Conservation (phyloP, 768 basidiomycete species). For the Termitomyces bulborhizus region DNA sequence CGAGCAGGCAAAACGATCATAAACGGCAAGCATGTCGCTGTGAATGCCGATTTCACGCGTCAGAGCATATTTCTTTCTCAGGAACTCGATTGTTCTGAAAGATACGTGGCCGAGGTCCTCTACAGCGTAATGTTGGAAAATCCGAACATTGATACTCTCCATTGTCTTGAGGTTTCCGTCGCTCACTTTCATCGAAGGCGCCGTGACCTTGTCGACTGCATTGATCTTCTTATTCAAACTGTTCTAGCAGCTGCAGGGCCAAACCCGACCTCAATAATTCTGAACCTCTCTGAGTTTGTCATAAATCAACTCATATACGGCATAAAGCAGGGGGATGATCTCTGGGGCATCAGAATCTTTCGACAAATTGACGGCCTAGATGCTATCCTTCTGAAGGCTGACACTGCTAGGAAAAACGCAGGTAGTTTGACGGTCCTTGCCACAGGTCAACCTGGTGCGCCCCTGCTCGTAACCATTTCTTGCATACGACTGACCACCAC, state of each 20-base stretch:
- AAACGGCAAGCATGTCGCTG: slow-evolving; percentile 58
- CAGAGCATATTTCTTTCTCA: slow-evolving; percentile 76
- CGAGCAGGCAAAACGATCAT: slow-evolving; percentile 57
- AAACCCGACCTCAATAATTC: slow-evolving; percentile 40
- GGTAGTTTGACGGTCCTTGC: slow-evolving; percentile 53
- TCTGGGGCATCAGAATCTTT: slow-evolving; percentile 37
- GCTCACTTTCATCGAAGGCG: slow-evolving; percentile 66
- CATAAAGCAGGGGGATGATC: slow-evolving; percentile 16
- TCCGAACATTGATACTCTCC: slow-evolving; percentile 55
- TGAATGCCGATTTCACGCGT: slow-evolving; percentile 75
- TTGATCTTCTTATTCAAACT: slow-evolving; percentile 63
- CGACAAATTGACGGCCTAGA: slow-evolving; percentile 59
- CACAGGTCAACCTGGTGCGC: slow-evolving; percentile 44
- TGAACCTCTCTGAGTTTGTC: slow-evolving; percentile 52
- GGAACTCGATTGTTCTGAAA: slow-evolving; percentile 78
- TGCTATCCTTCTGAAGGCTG: slow-evolving; percentile 43
- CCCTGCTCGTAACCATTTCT: neutral
- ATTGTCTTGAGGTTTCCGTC: slow-evolving; percentile 59
- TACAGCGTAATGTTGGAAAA: slow-evolving; percentile 56
- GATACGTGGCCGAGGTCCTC: slow-evolving; percentile 65
- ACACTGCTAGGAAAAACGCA: slow-evolving; percentile 57
- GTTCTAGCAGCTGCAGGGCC: slow-evolving; percentile 42
- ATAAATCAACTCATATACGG: slow-evolving; percentile 25
- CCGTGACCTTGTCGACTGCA: slow-evolving; percentile 62
- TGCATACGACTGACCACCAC: neutral